A percentile compares a stretch with the other conserved stretches of the same genome.
phyloP scores from a whole-genome alignment of 2,329 filamentous ascomycete species.

The Teratosphaeria nubilosa region DNA sequence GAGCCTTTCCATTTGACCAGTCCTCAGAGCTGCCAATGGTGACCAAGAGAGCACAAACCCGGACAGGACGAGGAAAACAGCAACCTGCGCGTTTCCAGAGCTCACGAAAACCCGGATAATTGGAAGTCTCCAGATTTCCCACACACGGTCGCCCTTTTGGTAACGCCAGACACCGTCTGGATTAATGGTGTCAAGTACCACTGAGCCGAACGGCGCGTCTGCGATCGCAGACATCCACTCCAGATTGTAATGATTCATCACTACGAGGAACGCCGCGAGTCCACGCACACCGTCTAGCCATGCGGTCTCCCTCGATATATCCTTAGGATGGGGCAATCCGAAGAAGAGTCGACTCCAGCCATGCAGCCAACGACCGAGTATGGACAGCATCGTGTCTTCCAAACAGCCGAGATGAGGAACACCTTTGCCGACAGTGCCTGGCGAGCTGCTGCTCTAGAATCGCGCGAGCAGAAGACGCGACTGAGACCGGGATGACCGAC shows the following conservation, averaged over 20 bases:
- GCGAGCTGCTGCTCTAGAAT: neutral
- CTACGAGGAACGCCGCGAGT: conserved; percentile 6
- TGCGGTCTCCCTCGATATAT: neutral
- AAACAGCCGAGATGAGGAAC: neutral
- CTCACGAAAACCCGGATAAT: conserved; percentile 7
- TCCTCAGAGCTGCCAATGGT: neutral
- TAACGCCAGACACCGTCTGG: conserved; percentile 1
- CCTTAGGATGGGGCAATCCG: neutral
- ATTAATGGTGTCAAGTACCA: neutral
- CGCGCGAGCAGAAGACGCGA: neutral
- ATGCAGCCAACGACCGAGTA: neutral
- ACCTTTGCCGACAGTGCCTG: neutral
- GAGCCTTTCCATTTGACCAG: neutral
- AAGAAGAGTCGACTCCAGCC: neutral
- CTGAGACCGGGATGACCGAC: neutral
- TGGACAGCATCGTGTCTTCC: neutral
- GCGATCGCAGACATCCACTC: neutral
- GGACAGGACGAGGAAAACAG: neutral
- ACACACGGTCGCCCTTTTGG: conserved; percentile 3
- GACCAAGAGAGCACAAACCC: neutral
- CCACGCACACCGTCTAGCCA: conserved; percentile 14
- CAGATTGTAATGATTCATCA: conserved; percentile 7
- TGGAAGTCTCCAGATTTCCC: conserved; percentile 10
- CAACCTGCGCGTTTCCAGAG: neutral
- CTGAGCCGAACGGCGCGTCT: neutral